Percentiles rank a stretch among this genome's conserved stretches.
Evolutionary conservation across 768 basidiomycete genomes (phyloP).

Genomic region (Galerina sulciceps): DNA sequence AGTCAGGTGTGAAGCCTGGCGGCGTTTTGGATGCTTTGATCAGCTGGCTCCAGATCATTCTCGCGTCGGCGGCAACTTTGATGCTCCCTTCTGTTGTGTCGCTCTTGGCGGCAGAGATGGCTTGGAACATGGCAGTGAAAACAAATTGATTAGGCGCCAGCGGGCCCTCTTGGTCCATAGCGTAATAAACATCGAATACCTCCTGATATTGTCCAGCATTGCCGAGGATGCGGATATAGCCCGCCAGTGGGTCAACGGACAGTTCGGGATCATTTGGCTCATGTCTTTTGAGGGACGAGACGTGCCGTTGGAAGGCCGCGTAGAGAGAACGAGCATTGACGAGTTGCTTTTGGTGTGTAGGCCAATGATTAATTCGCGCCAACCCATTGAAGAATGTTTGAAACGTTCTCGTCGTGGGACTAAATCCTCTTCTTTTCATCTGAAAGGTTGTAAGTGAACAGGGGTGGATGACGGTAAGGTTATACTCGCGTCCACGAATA

Average conservation of each 20-base stretch:
- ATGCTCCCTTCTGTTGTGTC: conserved; percentile 29
- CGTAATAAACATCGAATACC: conserved; percentile 78
- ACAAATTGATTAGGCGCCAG: conserved; percentile 63
- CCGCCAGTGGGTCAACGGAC: conserved; percentile 51
- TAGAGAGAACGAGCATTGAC: conserved; percentile 64
- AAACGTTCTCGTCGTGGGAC: conserved; percentile 69
- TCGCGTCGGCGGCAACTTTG: conserved; percentile 68
- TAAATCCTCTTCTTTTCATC: conserved; percentile 88
- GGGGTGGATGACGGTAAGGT: not conserved
- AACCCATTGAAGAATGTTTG: conserved; percentile 72
- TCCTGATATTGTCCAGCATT: conserved; percentile 61
- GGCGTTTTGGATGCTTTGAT: conserved; percentile 52
- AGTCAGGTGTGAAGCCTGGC: conserved; percentile 54
- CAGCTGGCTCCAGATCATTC: conserved; percentile 72
- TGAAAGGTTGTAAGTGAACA: conserved; percentile 30
- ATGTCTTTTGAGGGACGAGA: conserved; percentile 49
- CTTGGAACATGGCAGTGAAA: conserved; percentile 70
- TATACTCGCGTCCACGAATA: conserved; percentile 68
- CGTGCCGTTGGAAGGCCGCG: conserved; percentile 55
- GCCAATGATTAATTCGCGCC: conserved; percentile 66
- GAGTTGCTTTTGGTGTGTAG: conserved; percentile 60
- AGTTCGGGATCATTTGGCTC: conserved; percentile 54
- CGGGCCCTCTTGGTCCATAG: conserved; percentile 64
- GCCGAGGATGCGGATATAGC: conserved; percentile 73
- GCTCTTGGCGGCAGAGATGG: conserved; percentile 36